Percentiles rank a stretch among this genome's conserved stretches.
phyloP scores from a whole-genome alignment of 257 asterid genomes.

The Jasminum sambac region DNA sequence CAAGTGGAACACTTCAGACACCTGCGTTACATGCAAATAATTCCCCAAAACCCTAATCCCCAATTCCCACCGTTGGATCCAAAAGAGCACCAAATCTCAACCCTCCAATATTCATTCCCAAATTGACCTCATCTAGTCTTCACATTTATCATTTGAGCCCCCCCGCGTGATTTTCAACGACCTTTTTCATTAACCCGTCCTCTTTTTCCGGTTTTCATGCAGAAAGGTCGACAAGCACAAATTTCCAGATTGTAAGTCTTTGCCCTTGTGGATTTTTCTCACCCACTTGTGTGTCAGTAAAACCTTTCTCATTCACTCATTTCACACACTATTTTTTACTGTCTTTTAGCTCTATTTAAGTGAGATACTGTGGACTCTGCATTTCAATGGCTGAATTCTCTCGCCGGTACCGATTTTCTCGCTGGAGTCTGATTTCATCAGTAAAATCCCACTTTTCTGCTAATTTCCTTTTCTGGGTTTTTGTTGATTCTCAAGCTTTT shows the following conservation, averaged over 20 bases:
- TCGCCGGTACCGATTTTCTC: constrained; percentile 20
- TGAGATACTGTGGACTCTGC: not conserved
- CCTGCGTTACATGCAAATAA: constrained; percentile 1
- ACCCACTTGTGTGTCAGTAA: constrained; percentile 7
- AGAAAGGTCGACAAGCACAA: constrained; percentile 48
- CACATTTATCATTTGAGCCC: constrained; percentile 7
- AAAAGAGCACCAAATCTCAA: constrained; percentile 12
- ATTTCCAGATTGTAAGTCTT: constrained; percentile 38
- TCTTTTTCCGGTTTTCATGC: constrained; percentile 50
- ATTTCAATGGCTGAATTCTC: not conserved
- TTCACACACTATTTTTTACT: constrained; percentile 4
- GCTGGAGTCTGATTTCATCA: constrained; percentile 15
- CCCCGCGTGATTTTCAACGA: constrained; percentile 36
- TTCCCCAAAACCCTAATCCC: constrained; percentile 1
- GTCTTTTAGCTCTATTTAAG: constrained; percentile 17
- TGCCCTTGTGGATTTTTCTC: constrained; percentile 30
- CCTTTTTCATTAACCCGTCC: constrained; percentile 19
- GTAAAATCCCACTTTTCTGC: not conserved
- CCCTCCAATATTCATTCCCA: constrained; percentile 8
- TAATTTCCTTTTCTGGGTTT: constrained; percentile 7
- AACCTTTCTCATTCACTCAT: not conserved
- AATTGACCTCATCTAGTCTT: constrained; percentile 24
- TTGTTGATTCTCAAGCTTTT: not conserved
- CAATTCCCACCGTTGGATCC: constrained; percentile 30
- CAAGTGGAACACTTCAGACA: not conserved